Conservation (phyloP, 2,329 filamentous ascomycete species). For the Cladosporium austrohemisphaericum region DNA sequence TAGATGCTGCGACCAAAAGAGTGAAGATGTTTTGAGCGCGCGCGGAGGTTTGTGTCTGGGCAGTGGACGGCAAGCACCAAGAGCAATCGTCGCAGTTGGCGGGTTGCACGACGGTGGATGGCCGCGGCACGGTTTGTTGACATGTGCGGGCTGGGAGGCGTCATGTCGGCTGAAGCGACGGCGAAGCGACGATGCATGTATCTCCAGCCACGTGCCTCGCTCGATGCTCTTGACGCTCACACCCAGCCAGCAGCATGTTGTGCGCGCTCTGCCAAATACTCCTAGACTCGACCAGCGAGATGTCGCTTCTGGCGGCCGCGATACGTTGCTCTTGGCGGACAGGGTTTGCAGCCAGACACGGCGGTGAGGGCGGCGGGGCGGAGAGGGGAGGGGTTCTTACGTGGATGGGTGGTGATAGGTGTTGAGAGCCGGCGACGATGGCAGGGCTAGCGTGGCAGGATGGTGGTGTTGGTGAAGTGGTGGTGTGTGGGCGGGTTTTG, state of each 20-base stretch:
- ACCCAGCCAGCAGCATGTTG: not conserved
- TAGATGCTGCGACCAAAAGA: not conserved
- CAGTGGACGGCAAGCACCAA: not conserved
- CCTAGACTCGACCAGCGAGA: not conserved
- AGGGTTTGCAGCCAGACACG: slow-evolving; percentile 4
- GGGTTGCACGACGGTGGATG: not conserved
- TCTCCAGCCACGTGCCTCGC: not conserved
- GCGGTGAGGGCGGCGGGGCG: slow-evolving; percentile 5
- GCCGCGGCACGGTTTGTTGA: not conserved
- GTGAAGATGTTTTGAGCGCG: not conserved
- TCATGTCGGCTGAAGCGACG: slow-evolving; percentile 3
- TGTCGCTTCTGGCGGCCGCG: not conserved
- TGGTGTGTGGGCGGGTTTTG: slow-evolving; percentile 11
- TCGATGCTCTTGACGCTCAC: slow-evolving; percentile 2
- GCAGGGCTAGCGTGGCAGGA: slow-evolving; percentile 12
- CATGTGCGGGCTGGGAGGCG: slow-evolving; percentile 3
- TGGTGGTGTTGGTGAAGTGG: slow-evolving; percentile 2
- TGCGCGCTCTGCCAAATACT: not conserved
- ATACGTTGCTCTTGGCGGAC: slow-evolving; percentile 9
- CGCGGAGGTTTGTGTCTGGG: not conserved
- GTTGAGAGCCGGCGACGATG: slow-evolving; percentile 2
- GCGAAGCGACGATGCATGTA: not conserved
- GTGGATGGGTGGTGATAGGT: slow-evolving; percentile 11
- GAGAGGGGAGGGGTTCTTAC: slow-evolving; percentile 4
- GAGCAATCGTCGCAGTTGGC: not conserved